phyloP scores from a whole-genome alignment of 495 filamentous ascomycete species.

The Annulohypoxylon stygium region DNA sequence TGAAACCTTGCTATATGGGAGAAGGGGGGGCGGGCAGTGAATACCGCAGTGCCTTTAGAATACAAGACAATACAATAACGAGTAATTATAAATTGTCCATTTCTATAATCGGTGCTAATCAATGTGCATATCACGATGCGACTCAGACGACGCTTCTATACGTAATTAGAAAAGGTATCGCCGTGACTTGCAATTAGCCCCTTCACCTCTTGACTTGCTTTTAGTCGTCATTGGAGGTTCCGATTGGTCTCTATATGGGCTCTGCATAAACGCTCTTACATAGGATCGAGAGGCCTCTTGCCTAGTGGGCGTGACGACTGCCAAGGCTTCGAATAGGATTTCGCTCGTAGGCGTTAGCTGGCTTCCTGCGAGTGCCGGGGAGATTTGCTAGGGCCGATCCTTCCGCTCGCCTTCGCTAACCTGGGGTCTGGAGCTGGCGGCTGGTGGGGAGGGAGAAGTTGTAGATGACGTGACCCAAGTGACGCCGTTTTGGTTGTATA shows the following conservation, averaged over 20 bases:
- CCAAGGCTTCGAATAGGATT: constrained; percentile 23
- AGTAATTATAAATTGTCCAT: not conserved
- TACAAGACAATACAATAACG: constrained; percentile 25
- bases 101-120: constrained; percentile 6
- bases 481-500: not conserved
- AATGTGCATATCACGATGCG: not conserved
- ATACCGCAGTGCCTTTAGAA: constrained; percentile 3
- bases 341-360: not conserved
- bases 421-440: not conserved
- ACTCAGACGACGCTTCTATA: constrained; percentile 8
- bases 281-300: constrained; percentile 12
- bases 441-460: not conserved
- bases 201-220: not conserved
- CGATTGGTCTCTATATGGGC: constrained; percentile 1
- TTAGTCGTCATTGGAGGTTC: not conserved
- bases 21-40: constrained; percentile 1
- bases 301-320: not conserved
- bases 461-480: not conserved
- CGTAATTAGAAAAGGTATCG: constrained; percentile 6
- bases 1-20: not conserved
- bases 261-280: constrained; percentile 8
- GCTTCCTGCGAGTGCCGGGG: not conserved
- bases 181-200: not conserved
- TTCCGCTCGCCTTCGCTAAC: not conserved
- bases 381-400: constrained; percentile 18